Evolutionary conservation across 2,329 filamentous ascomycete species (phyloP).

Genomic region (Ascomycota sp.): DNA sequence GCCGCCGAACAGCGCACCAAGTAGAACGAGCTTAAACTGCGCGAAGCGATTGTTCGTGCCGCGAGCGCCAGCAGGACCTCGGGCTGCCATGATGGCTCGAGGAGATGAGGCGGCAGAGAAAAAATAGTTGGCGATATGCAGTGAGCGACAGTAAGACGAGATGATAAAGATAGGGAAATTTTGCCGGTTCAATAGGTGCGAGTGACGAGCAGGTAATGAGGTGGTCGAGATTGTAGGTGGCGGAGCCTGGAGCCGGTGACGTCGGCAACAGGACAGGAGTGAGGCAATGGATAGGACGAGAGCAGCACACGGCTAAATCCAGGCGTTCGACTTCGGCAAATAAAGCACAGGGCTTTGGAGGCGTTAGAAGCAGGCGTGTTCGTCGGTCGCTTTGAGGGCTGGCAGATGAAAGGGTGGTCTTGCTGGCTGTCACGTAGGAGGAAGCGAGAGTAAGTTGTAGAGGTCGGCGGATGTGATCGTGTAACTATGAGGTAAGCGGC

Average conservation of each 20-base stretch:
- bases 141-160: no score
- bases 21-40: slow-evolving; percentile 94
- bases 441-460: slow-evolving; percentile 5
- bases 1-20: slow-evolving; percentile 41
- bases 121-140: neutral
- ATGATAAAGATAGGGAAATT: no score
- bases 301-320: no score
- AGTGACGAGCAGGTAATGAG: neutral
- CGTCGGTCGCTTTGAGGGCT: no score
- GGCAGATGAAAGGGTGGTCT: no score
- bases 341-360: no score
- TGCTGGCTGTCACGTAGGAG: slow-evolving; percentile 5
- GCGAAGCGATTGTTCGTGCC: slow-evolving; percentile 71
- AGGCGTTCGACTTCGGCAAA: no score
- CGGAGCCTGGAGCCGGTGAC: slow-evolving; percentile 3
- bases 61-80: slow-evolving; percentile 45
- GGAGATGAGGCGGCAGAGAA: neutral
- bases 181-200: neutral
- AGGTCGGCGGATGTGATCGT: slow-evolving; percentile 2
- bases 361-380: no score
- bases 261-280: slow-evolving; percentile 3
- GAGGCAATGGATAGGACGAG: neutral
- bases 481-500: no score
- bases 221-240: neutral
- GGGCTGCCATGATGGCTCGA: slow-evolving; percentile 52